A percentile compares a stretch with the other conserved stretches of the same genome.
Conservation (phyloP, 768 basidiomycete genomes). For the Naematelia aurantialba region DNA sequence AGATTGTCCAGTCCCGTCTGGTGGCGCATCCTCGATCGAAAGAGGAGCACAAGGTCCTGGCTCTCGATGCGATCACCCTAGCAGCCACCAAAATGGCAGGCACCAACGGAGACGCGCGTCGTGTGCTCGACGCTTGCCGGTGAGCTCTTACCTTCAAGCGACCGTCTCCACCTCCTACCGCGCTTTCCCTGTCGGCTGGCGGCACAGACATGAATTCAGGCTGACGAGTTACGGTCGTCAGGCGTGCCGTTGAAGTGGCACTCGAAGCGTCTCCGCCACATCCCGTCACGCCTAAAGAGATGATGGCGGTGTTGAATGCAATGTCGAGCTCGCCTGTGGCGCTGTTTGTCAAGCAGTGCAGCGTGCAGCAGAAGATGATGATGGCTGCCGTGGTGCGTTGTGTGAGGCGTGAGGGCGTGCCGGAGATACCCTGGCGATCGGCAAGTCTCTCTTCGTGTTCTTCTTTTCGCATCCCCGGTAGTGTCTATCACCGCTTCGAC, state of each 20-base stretch:
- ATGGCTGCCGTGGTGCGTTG: constrained; percentile 77
- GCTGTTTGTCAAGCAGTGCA: constrained; percentile 73
- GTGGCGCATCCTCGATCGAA: constrained; percentile 53
- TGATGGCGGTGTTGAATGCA: constrained; percentile 70
- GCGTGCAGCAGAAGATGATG: constrained; percentile 84
- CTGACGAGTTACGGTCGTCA: no score
- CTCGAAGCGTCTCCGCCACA: constrained; percentile 44
- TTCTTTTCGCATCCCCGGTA: neutral
- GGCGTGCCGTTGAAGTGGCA: constrained; percentile 79
- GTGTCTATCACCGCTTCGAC: no score
- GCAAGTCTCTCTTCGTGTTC: constrained; percentile 52
- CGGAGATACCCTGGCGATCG: constrained; percentile 81
- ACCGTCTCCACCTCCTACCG: no score
- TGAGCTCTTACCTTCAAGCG: constrained; percentile 43
- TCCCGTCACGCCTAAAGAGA: constrained; percentile 66
- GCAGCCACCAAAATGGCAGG: constrained; percentile 74
- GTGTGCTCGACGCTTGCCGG: constrained; percentile 90
- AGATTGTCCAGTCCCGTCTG: constrained; percentile 82
- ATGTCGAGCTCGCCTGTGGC: constrained; percentile 91
- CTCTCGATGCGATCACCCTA: constrained; percentile 73
- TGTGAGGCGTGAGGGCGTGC: constrained; percentile 74
- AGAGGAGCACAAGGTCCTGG: constrained; percentile 56
- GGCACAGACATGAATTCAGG: no score
- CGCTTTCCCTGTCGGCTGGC: no score
- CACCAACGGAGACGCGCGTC: constrained; percentile 89